Conservation (phyloP, 2,329 filamentous ascomycete genomes). For the Cryphonectria japonica region DNA sequence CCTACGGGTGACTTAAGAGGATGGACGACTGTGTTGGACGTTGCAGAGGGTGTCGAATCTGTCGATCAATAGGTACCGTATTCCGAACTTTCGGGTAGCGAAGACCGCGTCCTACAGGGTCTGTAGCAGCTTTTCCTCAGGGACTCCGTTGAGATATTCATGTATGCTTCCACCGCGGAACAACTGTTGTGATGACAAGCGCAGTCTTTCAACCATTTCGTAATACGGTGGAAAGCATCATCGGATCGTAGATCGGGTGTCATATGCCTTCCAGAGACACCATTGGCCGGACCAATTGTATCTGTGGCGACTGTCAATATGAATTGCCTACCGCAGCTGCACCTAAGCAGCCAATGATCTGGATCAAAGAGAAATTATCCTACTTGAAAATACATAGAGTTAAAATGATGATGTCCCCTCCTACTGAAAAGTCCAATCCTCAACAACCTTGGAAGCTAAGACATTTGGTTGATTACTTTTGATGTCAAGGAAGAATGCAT, state of each 20-base stretch:
- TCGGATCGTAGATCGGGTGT: not conserved
- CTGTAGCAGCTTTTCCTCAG: slow-evolving; percentile 1
- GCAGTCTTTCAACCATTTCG: not conserved
- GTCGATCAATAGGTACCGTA: slow-evolving; percentile 18
- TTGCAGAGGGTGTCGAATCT: no score
- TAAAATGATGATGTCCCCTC: not conserved
- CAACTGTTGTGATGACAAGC: not conserved
- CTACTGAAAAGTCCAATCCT: not conserved
- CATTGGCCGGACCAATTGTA: not conserved
- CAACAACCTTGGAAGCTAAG: not conserved
- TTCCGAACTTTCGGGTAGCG: not conserved
- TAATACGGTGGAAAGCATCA: not conserved
- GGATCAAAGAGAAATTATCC: not conserved
- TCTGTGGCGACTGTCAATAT: not conserved
- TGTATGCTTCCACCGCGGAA: not conserved
- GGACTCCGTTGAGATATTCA: not conserved
- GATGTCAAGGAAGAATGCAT: not conserved
- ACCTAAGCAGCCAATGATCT: fast-evolving
- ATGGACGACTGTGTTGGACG: no score
- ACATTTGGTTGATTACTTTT: not conserved
- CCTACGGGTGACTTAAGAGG: not conserved
- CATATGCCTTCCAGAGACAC: not conserved
- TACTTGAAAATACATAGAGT: not conserved
- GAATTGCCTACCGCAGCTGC: not conserved
- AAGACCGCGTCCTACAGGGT: slow-evolving; percentile 2